Conservation (phyloP, 768 basidiomycete species). For the Pleurotus salmoneostramineus region DNA sequence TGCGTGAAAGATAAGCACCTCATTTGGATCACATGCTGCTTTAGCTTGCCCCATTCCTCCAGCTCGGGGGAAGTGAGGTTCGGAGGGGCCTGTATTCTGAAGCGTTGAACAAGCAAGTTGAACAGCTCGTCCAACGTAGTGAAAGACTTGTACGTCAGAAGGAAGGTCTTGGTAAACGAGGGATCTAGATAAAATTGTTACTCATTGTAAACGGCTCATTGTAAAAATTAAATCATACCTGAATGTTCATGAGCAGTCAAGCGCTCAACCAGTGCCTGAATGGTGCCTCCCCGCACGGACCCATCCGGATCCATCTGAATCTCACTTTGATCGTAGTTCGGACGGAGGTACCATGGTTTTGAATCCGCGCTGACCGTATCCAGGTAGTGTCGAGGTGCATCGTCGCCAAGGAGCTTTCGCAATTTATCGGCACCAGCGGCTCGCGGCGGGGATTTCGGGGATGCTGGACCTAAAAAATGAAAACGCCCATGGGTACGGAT, state of each 20-base stretch:
- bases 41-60: conserved; percentile 78
- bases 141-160: conserved; percentile 96
- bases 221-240: conserved; percentile 38
- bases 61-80: conserved; percentile 57
- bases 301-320: conserved; percentile 84
- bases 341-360: conserved; percentile 81
- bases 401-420: conserved; percentile 61
- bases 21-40: conserved; percentile 83
- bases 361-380: conserved; percentile 39
- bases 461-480: conserved; percentile 4
- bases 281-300: conserved; percentile 81
- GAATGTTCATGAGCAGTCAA: conserved; percentile 88
- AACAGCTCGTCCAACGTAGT: conserved; percentile 80
- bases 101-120: conserved; percentile 76
- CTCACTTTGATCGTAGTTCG: conserved; percentile 75
- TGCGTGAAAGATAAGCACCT: conserved; percentile 48
- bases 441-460: conserved; percentile 27
- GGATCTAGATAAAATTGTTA: conserved; percentile 45
- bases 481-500: not conserved
- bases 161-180: conserved; percentile 81
- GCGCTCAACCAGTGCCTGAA: conserved; percentile 82
- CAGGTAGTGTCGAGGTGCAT: conserved; percentile 29
- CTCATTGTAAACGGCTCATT: not conserved
- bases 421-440: conserved; percentile 50
- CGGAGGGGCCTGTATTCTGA: conserved; percentile 71